These are phyloP conservation scores for Acephala macrosclerotiorum DNA, from an alignment of 2,329 filamentous ascomycete genomes.

Conservation along the genomic window DNA sequence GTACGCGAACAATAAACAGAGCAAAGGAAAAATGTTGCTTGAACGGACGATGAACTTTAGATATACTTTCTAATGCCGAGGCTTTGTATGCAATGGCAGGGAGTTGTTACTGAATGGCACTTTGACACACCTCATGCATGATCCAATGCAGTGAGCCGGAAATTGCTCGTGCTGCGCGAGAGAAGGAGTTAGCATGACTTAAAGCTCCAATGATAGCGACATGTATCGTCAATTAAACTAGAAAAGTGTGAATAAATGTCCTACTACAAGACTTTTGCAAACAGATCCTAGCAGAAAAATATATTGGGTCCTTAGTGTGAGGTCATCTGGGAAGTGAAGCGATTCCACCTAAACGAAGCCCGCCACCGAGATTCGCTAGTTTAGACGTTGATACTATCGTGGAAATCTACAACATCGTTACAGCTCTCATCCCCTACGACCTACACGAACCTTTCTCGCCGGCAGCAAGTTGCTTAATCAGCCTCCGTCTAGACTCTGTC, in stretches of 20 bases:
- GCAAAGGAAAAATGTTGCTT: conserved; percentile 54
- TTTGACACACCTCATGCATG: conserved; percentile 30
- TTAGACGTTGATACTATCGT: background rate
- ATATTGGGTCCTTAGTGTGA: background rate
- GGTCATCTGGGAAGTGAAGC: background rate
- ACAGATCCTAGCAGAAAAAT: background rate
- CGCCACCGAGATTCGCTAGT: background rate
- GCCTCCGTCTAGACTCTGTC: background rate
- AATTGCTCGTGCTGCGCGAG: conserved; percentile 9
- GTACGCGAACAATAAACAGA: conserved; percentile 56
- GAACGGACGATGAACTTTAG: conserved; percentile 48
- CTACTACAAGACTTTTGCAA: background rate
- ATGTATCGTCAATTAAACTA: background rate
- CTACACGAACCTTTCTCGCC: conserved; percentile 5
- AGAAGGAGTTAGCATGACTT: background rate
- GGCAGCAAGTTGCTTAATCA: conserved; percentile 9
- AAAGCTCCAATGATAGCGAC: background rate
- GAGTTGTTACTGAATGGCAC: conserved; percentile 7
- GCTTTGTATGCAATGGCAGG: conserved; percentile 9
- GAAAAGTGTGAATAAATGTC: background rate
- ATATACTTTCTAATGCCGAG: conserved; percentile 40
- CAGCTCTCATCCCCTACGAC: conserved; percentile 5
- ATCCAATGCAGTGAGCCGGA: conserved; percentile 11
- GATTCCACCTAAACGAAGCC: background rate
- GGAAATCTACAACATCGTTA: conserved; percentile 11